A percentile compares a stretch with the other conserved stretches of the same genome.
These are phyloP conservation scores for Santalum album DNA, from an alignment of 164 flowering plant genomes.

Conservation along the genomic window DNA sequence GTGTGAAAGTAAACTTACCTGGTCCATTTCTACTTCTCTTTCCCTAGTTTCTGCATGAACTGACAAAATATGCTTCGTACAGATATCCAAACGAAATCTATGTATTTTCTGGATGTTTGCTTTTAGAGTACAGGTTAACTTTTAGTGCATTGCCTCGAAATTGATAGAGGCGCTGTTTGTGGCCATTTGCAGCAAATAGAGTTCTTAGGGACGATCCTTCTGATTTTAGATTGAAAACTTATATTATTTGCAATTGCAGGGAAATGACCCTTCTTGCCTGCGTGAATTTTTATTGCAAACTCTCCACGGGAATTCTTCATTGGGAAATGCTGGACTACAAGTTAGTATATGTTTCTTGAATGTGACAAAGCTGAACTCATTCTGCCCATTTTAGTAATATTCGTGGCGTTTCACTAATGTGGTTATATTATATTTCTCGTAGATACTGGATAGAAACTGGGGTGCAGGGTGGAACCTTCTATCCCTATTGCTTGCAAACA, in stretches of 20 bases:
- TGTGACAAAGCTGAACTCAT: too few relatives aligned
- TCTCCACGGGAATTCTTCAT: slow-evolving; percentile 45
- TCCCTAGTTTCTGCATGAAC: too few relatives aligned
- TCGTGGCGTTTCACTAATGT: too few relatives aligned
- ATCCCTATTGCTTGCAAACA: slow-evolving; percentile 69
- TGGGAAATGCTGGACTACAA: slow-evolving; percentile 75
- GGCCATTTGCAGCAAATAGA: background rate
- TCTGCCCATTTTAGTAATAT: too few relatives aligned
- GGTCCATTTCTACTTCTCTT: too few relatives aligned
- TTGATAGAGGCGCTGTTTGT: too few relatives aligned
- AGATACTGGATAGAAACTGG: slow-evolving; percentile 97
- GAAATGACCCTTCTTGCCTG: slow-evolving; percentile 89
- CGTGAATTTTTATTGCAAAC: slow-evolving; percentile 76
- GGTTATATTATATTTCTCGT: slow-evolving; percentile 18
- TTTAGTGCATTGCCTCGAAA: too few relatives aligned
- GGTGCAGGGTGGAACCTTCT: slow-evolving; percentile 99
- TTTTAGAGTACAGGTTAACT: too few relatives aligned
- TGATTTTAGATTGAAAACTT: background rate
- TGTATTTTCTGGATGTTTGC: too few relatives aligned
- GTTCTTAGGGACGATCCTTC: background rate
- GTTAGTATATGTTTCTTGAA: slow-evolving; percentile 28
- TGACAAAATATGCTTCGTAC: too few relatives aligned
- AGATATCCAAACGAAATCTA: too few relatives aligned
- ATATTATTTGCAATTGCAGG: slow-evolving; percentile 26
- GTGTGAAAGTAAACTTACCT: too few relatives aligned